phyloP scores from a whole-genome alignment of 139 green algal species.

The Ettlia oleoabundans region DNA sequence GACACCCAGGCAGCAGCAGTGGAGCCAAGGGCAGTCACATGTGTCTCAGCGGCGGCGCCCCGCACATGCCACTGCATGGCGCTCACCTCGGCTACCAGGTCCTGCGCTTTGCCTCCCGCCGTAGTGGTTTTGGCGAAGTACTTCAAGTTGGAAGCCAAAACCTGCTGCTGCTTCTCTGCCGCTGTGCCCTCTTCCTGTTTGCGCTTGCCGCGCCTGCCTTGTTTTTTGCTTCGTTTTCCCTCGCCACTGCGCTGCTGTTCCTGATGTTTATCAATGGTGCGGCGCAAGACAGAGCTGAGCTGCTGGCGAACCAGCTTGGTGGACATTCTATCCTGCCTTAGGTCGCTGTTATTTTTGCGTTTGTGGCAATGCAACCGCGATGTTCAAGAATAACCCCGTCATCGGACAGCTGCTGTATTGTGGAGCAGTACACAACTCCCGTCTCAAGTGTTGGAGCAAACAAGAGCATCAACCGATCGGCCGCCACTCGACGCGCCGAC shows the following conservation, averaged over 20 bases:
- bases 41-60: too few species aligned
- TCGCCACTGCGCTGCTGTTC: conserved; percentile 33
- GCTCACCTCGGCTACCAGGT: conserved; percentile 36
- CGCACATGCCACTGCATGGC: too few species aligned
- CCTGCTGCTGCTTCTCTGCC: neutral
- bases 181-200: neutral
- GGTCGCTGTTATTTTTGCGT: too few species aligned
- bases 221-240: conserved; percentile 40
- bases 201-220: conserved; percentile 2
- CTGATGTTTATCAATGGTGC: conserved; percentile 6
- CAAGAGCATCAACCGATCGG: too few species aligned
- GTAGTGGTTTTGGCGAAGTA: conserved; percentile 57
- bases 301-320: conserved; percentile 50
- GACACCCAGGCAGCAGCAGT: neutral
- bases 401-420: too few species aligned
- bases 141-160: conserved; percentile 50
- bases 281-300: conserved; percentile 40
- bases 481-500: too few species aligned
- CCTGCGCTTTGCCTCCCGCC: neutral
- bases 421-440: too few species aligned
- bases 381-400: too few species aligned
- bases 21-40: too few species aligned
- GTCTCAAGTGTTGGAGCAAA: too few species aligned
- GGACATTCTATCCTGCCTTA: conserved; percentile 43
- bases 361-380: neutral